Conservation (phyloP, 1,284 basidiomycete species). For the Ustilago crameri region DNA sequence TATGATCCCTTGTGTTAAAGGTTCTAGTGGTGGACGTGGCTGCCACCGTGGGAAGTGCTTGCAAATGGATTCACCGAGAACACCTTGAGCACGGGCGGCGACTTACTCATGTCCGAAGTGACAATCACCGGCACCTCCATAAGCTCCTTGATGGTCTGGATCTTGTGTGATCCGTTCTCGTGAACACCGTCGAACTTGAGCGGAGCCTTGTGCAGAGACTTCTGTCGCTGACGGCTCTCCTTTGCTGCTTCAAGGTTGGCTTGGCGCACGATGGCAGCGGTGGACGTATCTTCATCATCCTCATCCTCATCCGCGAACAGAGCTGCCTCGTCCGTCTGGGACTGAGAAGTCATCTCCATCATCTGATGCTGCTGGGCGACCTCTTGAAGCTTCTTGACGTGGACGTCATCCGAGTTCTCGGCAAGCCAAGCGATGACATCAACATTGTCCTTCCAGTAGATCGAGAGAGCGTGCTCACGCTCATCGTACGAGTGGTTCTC, state of each 20-base stretch:
- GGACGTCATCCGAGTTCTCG: conserved; percentile 80
- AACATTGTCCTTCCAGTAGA: conserved; percentile 74
- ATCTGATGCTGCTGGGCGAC: conserved; percentile 50
- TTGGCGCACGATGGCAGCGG: conserved; percentile 42
- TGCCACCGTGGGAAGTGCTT: not conserved
- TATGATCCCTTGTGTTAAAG: not conserved
- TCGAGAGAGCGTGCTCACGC: conserved; percentile 84
- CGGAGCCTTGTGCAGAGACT: conserved; percentile 39
- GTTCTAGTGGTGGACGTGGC: conserved; percentile 11
- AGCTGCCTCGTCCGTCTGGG: conserved; percentile 57
- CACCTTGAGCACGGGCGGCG: conserved; percentile 64
- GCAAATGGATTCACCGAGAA: conserved; percentile 45
- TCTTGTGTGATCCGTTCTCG: conserved; percentile 20
- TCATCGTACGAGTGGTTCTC: conserved; percentile 92
- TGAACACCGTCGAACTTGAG: conserved; percentile 46
- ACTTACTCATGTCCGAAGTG: conserved; percentile 62
- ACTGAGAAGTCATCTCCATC: conserved; percentile 61
- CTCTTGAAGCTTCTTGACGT: conserved; percentile 59
- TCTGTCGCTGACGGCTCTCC: conserved; percentile 39
- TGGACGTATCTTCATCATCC: conserved; percentile 25
- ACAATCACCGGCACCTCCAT: conserved; percentile 58
- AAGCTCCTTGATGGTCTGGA: conserved; percentile 59
- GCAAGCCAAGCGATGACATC: conserved; percentile 95
- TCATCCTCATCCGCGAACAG: conserved; percentile 61
- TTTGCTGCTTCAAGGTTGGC: conserved; percentile 50